These are phyloP conservation scores for Ceratocystis papillata DNA, from an alignment of 2,329 filamentous ascomycete genomes.

Conservation along the genomic window DNA sequence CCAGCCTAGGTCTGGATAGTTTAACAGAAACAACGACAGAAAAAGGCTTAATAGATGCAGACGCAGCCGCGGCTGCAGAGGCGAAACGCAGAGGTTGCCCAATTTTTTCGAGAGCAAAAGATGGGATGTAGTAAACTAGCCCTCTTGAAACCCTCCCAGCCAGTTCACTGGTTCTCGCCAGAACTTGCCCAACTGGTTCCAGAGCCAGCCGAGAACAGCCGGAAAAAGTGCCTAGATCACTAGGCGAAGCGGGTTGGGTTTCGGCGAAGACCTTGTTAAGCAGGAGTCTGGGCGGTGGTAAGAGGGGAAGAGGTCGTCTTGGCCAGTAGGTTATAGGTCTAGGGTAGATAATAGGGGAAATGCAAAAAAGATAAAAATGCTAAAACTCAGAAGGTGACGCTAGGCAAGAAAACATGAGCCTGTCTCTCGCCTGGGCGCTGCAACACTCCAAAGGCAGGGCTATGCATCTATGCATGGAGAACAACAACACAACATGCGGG, in stretches of 20 bases:
- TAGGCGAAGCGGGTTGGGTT: neutral
- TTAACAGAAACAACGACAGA: neutral
- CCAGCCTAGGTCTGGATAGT: neutral
- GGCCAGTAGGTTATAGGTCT: neutral
- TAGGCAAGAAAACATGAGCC: neutral
- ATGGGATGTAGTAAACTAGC: neutral
- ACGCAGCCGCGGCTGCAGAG: neutral
- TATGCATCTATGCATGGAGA: neutral
- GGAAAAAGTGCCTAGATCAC: neutral
- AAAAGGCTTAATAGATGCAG: neutral
- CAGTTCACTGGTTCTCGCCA: neutral
- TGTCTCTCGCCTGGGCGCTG: neutral
- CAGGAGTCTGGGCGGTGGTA: neutral
- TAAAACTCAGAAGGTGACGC: neutral
- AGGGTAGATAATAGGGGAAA: neutral
- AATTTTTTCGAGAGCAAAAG: neutral
- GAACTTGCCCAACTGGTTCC: neutral
- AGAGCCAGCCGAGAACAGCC: conserved; percentile 2
- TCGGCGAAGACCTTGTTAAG: neutral
- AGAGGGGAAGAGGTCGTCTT: neutral
- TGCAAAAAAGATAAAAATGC: neutral
- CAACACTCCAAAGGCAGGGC: neutral
- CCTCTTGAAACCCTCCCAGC: conserved; percentile 2
- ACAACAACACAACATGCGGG: conserved; percentile 6
- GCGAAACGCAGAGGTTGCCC: neutral